Evolutionary conservation across 2,329 filamentous ascomycete genomes (phyloP).

Genomic region (Pseudocercospora fuligena): DNA sequence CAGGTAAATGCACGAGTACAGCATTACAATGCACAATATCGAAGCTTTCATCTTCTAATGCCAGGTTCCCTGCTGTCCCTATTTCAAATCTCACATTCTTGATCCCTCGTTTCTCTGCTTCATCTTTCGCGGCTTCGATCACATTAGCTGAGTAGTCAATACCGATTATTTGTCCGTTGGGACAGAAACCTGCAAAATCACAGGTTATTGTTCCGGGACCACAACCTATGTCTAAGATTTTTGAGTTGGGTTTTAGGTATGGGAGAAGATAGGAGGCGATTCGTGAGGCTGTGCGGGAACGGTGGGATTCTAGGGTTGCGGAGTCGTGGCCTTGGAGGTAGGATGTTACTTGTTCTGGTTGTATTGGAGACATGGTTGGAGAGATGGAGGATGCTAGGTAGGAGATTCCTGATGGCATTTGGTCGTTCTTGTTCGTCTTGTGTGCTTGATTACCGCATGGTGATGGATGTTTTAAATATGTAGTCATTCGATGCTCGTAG

Average conservation of each 20-base stretch:
- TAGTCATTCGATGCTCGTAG: too few relatives aligned
- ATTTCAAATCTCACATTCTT: background rate
- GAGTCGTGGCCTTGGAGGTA: constrained; percentile 3
- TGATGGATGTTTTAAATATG: background rate
- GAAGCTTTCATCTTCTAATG: background rate
- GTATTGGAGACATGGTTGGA: background rate
- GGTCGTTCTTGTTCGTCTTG: too few relatives aligned
- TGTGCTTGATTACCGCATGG: background rate
- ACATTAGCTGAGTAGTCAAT: background rate
- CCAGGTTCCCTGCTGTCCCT: background rate
- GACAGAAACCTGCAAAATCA: background rate
- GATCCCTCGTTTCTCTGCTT: background rate
- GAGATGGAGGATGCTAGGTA: background rate
- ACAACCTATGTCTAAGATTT: constrained; percentile 2
- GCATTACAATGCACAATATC: background rate
- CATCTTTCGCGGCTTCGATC: background rate
- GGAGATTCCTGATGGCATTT: background rate
- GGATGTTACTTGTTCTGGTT: background rate
- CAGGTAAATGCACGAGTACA: background rate
- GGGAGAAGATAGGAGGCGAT: background rate
- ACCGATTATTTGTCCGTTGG: background rate
- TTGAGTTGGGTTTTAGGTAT: background rate
- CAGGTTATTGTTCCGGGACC: constrained; percentile 6
- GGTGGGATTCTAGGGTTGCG: background rate
- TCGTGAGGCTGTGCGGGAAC: background rate